Evolutionary conservation across 306 rosid species (phyloP).

Genomic region (Acacia crassicarpa): DNA sequence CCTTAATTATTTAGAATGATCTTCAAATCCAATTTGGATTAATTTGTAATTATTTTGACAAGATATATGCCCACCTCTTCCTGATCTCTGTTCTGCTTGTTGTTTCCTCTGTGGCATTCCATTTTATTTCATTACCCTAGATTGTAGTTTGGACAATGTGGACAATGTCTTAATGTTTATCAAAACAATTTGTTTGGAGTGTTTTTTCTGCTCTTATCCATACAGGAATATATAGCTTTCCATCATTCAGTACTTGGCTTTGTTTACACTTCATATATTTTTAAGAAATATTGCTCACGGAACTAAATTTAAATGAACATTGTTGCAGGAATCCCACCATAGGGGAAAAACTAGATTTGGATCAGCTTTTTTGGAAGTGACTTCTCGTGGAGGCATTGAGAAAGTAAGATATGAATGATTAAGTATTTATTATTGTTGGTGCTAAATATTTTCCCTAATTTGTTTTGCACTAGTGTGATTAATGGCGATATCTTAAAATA

Average conservation of each 20-base stretch:
- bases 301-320: background rate
- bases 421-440: background rate
- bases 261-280: background rate
- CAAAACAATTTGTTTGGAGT: background rate
- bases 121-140: background rate
- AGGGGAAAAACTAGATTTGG: constrained; percentile 81
- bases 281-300: background rate
- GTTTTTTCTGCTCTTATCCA: background rate
- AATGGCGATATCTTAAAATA: background rate
- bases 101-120: background rate
- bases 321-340: constrained; percentile 67
- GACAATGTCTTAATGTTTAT: background rate
- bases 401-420: constrained; percentile 49
- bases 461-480: no score
- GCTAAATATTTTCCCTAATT: background rate
- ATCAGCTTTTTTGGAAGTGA: constrained; percentile 79
- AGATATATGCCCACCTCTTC: background rate
- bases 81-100: background rate
- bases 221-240: background rate
- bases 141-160: background rate
- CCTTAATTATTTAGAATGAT: background rate
- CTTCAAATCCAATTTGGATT: background rate
- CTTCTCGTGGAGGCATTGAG: constrained; percentile 78
- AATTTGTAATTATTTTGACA: background rate
- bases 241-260: background rate